Base-by-base conservation (phyloP, 192 early-diverging fungal genomes). In the Coemansia sp. region DNA sequence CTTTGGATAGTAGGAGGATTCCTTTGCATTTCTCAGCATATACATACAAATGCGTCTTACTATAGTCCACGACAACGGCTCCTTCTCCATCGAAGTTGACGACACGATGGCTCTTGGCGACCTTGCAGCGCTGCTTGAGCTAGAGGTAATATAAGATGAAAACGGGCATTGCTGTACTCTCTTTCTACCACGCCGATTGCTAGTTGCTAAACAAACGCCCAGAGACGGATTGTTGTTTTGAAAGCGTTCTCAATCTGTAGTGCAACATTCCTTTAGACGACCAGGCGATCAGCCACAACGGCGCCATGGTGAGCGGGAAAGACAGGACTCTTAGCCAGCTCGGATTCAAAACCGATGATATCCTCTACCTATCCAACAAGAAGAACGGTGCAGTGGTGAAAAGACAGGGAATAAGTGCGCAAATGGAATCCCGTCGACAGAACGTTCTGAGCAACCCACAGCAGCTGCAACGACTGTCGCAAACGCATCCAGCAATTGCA, bases 111-210 rank as follows among this genome's bases (percentile, higher is more conserved):
- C 85, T 44, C 73, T 92, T 29, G 87, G 88, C 65, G 87, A 90
- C 74, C 79, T 95, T 30, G 83, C 85, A 59, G 94, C 91, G 23
- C 81, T 97, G 23, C 82, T 93, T n/a, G 93, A 95, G 74, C 85
- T 81, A n/a, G 91, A 94, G 74, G 86, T 87, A 82, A 64, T 20
- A 48, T 48, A 48, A 22, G 44, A 47, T 8, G 42, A 44, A 20
- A 1, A 20, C 19, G 15, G 2, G 14, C n/a, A n/a, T n/a, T n/a
- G n/a, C n/a, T n/a, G n/a, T n/a, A n/a, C n/a, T n/a, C n/a, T n/a
- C n/a, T n/a, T n/a, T n/a, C n/a, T n/a, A n/a, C n/a, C n/a, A n/a
- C n/a, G n/a, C n/a, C n/a, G n/a, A n/a, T n/a, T n/a, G n/a, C n/a
- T n/a, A n/a, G n/a, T n/a, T n/a, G n/a, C n/a, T n/a, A n/a, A n/a